Evolutionary conservation across 768 basidiomycete species (phyloP).

Genomic region (Termitomyces eurrhizus): DNA sequence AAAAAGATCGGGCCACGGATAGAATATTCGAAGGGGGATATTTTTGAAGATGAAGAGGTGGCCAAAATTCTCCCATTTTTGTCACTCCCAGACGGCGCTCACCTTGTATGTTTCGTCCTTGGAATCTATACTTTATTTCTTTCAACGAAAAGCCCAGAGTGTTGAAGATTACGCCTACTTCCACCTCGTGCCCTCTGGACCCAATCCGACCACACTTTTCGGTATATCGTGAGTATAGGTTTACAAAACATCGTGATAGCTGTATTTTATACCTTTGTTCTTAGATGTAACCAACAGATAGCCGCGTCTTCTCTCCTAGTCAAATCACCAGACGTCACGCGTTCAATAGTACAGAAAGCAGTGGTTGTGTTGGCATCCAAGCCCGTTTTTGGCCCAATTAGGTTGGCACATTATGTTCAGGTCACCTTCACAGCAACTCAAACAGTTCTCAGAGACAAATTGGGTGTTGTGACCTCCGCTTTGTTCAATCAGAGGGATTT

Average conservation of each 20-base stretch:
- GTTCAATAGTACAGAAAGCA: slow-evolving; percentile 96
- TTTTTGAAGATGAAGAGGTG: slow-evolving; percentile 85
- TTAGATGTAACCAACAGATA: slow-evolving; percentile 93
- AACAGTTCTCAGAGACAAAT: slow-evolving; percentile 60
- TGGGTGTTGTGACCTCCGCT: slow-evolving; percentile 91
- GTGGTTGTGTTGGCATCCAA: slow-evolving; percentile 91
- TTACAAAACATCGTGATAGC: neutral
- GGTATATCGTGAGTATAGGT: slow-evolving; percentile 81
- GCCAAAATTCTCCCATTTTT: slow-evolving; percentile 87
- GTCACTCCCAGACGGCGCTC: slow-evolving; percentile 95
- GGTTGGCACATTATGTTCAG: slow-evolving; percentile 36
- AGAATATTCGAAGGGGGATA: slow-evolving; percentile 74
- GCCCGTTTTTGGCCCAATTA: slow-evolving; percentile 91
- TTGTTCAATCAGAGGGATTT: slow-evolving; percentile 92
- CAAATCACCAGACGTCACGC: slow-evolving; percentile 82
- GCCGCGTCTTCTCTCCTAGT: slow-evolving; percentile 72
- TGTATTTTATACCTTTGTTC: neutral
- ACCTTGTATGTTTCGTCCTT: slow-evolving; percentile 56
- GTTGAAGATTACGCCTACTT: slow-evolving; percentile 97
- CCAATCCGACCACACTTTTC: slow-evolving; percentile 79
- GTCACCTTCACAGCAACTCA: neutral
- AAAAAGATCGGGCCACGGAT: slow-evolving; percentile 90
- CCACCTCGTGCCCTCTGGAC: slow-evolving; percentile 74
- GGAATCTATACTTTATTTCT: slow-evolving; percentile 1
- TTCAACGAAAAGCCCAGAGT: slow-evolving; percentile 41